Evolutionary conservation across 1,284 basidiomycete species (phyloP).

Genomic region (Pseudozyma pruni): DNA sequence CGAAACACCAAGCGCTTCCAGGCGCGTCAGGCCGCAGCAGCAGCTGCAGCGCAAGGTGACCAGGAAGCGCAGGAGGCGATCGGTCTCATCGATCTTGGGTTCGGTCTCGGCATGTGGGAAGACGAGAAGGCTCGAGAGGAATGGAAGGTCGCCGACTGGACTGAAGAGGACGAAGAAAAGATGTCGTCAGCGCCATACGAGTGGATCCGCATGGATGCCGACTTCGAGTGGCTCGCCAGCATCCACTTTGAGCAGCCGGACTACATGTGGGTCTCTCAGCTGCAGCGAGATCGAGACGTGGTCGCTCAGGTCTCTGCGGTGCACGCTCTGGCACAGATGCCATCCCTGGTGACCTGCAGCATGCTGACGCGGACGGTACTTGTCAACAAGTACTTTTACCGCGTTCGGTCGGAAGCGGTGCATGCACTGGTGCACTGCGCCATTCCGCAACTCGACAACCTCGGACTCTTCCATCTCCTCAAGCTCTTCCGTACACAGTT

Average conservation of each 20-base stretch:
- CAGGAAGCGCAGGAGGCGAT: slow-evolving; percentile 86
- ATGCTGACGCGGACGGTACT: slow-evolving; percentile 90
- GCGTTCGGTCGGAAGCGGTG: slow-evolving; percentile 95
- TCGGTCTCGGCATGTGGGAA: slow-evolving; percentile 96
- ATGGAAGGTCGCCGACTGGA: slow-evolving; percentile 94
- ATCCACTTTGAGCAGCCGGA: slow-evolving; percentile 95
- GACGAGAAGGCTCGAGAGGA: slow-evolving; percentile 79
- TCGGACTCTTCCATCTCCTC: slow-evolving; percentile 94
- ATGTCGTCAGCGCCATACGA: slow-evolving; percentile 91
- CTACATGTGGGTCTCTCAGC: slow-evolving; percentile 98
- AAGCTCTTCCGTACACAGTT: slow-evolving; percentile 90
- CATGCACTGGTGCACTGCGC: slow-evolving; percentile 87
- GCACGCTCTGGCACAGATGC: slow-evolving; percentile 76
- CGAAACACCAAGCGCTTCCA: slow-evolving; percentile 93
- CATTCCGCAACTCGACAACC: slow-evolving; percentile 80
- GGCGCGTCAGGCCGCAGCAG: slow-evolving; percentile 90
- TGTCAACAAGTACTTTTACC: slow-evolving; percentile 94
- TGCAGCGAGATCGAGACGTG: slow-evolving; percentile 96
- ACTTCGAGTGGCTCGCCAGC: slow-evolving; percentile 96
- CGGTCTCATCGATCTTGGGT: slow-evolving; percentile 92
- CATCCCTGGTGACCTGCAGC: slow-evolving; percentile 89
- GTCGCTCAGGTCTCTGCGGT: slow-evolving; percentile 74
- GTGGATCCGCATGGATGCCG: slow-evolving; percentile 99
- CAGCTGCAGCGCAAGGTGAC: slow-evolving; percentile 81
- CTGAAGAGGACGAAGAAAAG: slow-evolving; percentile 89